Conservation (phyloP, 768 basidiomycete genomes). For the Macrocybe gigantea region DNA sequence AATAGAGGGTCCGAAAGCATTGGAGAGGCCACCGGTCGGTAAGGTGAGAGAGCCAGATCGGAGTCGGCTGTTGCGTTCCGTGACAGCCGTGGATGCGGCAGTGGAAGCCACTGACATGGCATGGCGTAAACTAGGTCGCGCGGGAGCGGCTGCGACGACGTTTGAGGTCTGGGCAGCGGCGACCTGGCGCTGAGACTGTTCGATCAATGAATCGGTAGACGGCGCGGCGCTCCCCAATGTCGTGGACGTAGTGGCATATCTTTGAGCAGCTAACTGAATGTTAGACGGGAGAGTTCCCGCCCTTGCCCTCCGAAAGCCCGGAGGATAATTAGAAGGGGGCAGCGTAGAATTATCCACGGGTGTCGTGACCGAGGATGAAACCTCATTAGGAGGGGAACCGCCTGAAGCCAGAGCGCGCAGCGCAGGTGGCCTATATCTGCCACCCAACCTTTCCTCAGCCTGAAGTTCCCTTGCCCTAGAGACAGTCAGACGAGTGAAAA, state of each 20-base stretch:
- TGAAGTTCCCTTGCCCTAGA: slow-evolving; percentile 81
- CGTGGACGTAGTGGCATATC: slow-evolving; percentile 65
- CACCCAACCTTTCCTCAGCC: slow-evolving; percentile 62
- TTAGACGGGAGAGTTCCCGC: slow-evolving; percentile 98
- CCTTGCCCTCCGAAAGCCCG: slow-evolving; percentile 90
- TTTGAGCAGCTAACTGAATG: slow-evolving; percentile 81
- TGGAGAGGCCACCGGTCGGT: slow-evolving; percentile 68
- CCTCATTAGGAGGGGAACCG: slow-evolving; percentile 70
- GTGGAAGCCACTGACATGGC: slow-evolving; percentile 63
- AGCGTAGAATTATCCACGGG: slow-evolving; percentile 51
- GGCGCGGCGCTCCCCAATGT: slow-evolving; percentile 43
- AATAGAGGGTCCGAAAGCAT: slow-evolving; percentile 83
- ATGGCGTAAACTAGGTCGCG: slow-evolving; percentile 69
- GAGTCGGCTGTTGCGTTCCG: slow-evolving; percentile 75
- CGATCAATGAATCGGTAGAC: slow-evolving; percentile 36
- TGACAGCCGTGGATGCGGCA: slow-evolving; percentile 41
- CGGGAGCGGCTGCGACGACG: slow-evolving; percentile 30
- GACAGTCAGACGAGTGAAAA: slow-evolving; percentile 11
- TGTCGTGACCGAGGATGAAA: slow-evolving; percentile 49
- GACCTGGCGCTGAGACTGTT: slow-evolving; percentile 46
- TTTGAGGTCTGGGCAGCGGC: slow-evolving; percentile 36
- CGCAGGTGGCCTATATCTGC: slow-evolving; percentile 77
- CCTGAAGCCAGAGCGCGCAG: slow-evolving; percentile 66
- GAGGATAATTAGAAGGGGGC: slow-evolving; percentile 73
- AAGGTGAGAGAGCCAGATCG: slow-evolving; percentile 91